phyloP scores from a whole-genome alignment of 768 basidiomycete genomes.

The Boletus reticuloceps region DNA sequence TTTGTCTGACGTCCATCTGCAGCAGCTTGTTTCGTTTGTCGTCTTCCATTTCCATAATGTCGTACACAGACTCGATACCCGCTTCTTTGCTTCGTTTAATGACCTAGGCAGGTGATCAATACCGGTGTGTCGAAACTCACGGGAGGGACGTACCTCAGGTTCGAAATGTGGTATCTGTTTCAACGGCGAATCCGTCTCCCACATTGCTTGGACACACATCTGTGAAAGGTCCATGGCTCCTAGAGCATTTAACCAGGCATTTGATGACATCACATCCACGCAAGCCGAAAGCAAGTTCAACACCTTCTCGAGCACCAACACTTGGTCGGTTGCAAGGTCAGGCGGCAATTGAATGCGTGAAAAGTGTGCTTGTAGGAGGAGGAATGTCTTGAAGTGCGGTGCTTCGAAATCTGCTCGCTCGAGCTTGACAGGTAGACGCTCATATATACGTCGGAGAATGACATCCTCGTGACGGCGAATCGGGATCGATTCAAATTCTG shows the following conservation, averaged over 20 bases:
- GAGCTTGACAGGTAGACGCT: constrained; percentile 95
- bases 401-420: constrained; percentile 82
- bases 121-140: not conserved
- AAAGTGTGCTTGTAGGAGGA: constrained; percentile 96
- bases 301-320: constrained; percentile 83
- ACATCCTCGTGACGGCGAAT: constrained; percentile 92
- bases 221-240: constrained; percentile 98
- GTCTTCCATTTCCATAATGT: constrained; percentile 98
- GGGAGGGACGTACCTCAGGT: constrained; percentile 53
- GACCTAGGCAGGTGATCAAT: constrained; percentile 43
- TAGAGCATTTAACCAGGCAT: constrained; percentile 90
- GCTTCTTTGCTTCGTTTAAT: constrained; percentile 82
- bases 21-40: constrained; percentile 78
- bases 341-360: constrained; percentile 88
- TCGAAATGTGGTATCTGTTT: constrained; percentile 98
- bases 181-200: constrained; percentile 95
- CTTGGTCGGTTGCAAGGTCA: constrained; percentile 91
- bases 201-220: constrained; percentile 98
- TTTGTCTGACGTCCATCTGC: constrained; percentile 81
- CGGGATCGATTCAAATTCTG: constrained; percentile 93
- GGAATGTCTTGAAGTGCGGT: constrained; percentile 97
- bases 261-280: constrained; percentile 97
- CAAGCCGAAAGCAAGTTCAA: constrained; percentile 90
- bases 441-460: constrained; percentile 85
- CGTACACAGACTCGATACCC: constrained; percentile 87